A percentile compares a stretch with the other conserved stretches of the same genome.
phyloP scores from a whole-genome alignment of 2,329 filamentous ascomycete genomes.

The Beauveria rudraprayagi region DNA sequence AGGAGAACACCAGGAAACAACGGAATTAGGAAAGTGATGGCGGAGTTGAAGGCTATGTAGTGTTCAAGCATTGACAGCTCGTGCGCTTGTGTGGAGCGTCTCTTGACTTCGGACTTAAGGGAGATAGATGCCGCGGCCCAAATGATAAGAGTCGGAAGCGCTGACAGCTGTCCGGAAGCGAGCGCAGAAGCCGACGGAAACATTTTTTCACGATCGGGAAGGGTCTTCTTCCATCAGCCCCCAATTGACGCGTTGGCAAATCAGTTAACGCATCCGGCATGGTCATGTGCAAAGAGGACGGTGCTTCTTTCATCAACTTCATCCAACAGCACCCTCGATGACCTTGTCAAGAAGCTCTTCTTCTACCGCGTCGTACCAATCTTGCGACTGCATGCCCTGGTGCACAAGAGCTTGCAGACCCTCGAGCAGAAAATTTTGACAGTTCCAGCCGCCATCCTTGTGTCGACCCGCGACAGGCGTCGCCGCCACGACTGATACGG shows the following conservation, averaged over 20 bases:
- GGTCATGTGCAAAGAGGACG: neutral
- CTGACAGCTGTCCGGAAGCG: neutral
- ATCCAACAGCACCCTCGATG: constrained; percentile 8
- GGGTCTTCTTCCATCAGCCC: too few relatives aligned
- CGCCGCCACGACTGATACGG: constrained; percentile 8
- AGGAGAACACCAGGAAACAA: neutral
- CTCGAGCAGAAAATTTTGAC: constrained; percentile 14
- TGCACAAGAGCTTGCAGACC: constrained; percentile 11
- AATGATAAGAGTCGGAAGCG: neutral
- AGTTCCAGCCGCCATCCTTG: constrained; percentile 13
- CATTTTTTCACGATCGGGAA: too few relatives aligned
- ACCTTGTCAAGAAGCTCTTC: constrained; percentile 12
- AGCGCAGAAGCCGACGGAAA: neutral
- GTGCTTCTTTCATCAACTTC: neutral
- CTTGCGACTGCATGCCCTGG: constrained; percentile 11
- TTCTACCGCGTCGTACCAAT: constrained; percentile 11
- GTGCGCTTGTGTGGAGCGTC: neutral
- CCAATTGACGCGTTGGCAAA: neutral
- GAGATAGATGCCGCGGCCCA: neutral
- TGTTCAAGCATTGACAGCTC: neutral
- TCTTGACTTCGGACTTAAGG: neutral
- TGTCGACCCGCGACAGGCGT: constrained; percentile 3
- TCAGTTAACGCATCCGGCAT: neutral
- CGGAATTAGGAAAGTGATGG: neutral
- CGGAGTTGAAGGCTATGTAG: neutral